A percentile compares a stretch with the other conserved stretches of the same genome.
phyloP scores from a whole-genome alignment of 2,329 filamentous ascomycete genomes.

The Aphanocladium album region DNA sequence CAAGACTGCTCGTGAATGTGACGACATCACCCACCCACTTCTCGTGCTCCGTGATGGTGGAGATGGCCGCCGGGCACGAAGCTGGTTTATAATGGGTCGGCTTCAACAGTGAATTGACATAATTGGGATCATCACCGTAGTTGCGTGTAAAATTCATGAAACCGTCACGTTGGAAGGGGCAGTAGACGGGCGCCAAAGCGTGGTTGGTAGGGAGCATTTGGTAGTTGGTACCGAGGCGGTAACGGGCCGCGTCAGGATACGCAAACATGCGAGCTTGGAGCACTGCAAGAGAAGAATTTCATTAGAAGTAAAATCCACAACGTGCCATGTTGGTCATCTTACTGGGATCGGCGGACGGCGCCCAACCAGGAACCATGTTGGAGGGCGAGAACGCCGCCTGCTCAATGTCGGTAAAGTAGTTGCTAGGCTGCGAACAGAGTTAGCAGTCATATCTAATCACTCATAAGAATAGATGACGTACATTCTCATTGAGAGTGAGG shows the following conservation, averaged over 20 bases:
- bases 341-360: constrained; percentile 53
- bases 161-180: constrained; percentile 22
- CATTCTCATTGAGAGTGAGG: constrained; percentile 60
- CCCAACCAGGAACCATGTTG: constrained; percentile 59
- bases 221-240: constrained; percentile 52
- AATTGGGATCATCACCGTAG: constrained; percentile 24
- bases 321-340: neutral
- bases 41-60: constrained; percentile 16
- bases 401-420: constrained; percentile 67
- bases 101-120: constrained; percentile 25
- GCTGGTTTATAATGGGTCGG: constrained; percentile 30
- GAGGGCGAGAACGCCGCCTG: constrained; percentile 63
- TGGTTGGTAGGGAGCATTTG: constrained; percentile 39
- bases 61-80: constrained; percentile 14
- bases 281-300: constrained; percentile 25
- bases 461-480: neutral
- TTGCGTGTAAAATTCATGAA: constrained; percentile 22
- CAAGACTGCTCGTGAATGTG: constrained; percentile 14
- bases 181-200: constrained; percentile 19
- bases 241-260: constrained; percentile 58
- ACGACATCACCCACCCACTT: constrained; percentile 18
- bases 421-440: neutral
- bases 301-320: neutral
- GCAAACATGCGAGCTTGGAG: constrained; percentile 57
- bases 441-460: neutral